A percentile compares a stretch with the other conserved stretches of the same genome.
Conservation (phyloP, 2,329 filamentous ascomycete species). For the Pseudogymnoascus sp. region DNA sequence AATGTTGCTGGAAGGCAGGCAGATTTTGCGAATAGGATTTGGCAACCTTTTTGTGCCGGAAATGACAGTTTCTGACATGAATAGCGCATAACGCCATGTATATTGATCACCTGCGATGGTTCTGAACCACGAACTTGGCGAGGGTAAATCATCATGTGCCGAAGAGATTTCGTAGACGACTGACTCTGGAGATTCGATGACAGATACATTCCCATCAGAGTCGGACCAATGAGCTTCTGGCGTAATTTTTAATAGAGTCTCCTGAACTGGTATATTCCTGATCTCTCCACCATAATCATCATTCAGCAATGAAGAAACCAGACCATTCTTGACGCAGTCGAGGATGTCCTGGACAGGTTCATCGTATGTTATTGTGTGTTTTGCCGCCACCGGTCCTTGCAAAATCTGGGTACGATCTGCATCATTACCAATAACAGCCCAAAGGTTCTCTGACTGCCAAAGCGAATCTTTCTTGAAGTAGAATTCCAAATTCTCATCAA, state of each 20-base stretch:
- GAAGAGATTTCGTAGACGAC: slow-evolving; percentile 76
- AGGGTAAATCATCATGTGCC: slow-evolving; percentile 66
- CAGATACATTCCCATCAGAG: slow-evolving; percentile 63
- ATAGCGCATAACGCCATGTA: slow-evolving; percentile 91
- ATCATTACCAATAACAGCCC: slow-evolving; percentile 90
- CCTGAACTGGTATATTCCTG: slow-evolving; percentile 64
- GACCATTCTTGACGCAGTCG: slow-evolving; percentile 78
- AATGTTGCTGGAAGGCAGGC: slow-evolving; percentile 76
- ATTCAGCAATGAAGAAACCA: slow-evolving; percentile 70
- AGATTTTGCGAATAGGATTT: slow-evolving; percentile 88
- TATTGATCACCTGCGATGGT: slow-evolving; percentile 77
- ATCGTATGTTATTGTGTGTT: slow-evolving; percentile 80
- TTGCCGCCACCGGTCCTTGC: slow-evolving; percentile 89
- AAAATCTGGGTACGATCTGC: slow-evolving; percentile 93
- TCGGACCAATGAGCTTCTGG: slow-evolving; percentile 64
- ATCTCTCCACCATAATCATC: slow-evolving; percentile 70
- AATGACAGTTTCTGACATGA: slow-evolving; percentile 86
- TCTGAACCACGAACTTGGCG: slow-evolving; percentile 75
- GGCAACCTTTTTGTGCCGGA: slow-evolving; percentile 98
- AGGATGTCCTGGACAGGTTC: slow-evolving; percentile 94
- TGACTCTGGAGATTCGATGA: slow-evolving; percentile 72
- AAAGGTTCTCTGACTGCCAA: slow-evolving; percentile 97
- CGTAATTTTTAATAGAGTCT: slow-evolving; percentile 85
- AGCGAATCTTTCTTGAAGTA: slow-evolving; percentile 99
- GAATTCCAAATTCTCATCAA: slow-evolving; percentile 97